A percentile compares a stretch with the other conserved stretches of the same genome.
Evolutionary conservation across 257 asterid species (phyloP).

Genomic region (Nicotiana paniculata): DNA sequence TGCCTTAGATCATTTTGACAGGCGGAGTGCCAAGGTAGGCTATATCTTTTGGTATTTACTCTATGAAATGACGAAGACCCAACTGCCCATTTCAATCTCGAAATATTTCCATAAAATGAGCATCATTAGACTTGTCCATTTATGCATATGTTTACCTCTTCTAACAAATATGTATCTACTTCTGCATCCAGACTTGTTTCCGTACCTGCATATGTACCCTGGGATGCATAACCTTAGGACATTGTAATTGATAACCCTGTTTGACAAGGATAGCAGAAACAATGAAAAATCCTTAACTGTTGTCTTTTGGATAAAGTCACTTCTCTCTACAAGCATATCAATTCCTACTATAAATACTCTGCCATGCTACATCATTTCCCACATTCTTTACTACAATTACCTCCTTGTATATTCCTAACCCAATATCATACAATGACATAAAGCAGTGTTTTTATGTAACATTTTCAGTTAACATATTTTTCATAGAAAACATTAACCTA

Average conservation of each 20-base stretch:
- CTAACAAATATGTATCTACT: neutral
- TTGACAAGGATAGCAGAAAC: neutral
- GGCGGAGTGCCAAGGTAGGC: conserved; percentile 87
- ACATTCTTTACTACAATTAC: neutral
- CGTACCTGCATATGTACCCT: neutral
- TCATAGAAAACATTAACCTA: no score
- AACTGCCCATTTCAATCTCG: neutral
- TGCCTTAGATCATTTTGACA: conserved; percentile 93
- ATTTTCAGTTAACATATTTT: no score
- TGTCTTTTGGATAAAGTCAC: neutral
- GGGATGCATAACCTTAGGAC: neutral
- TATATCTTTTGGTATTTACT: neutral
- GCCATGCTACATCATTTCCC: neutral
- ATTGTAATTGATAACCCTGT: neutral
- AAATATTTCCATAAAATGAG: neutral
- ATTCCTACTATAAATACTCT: neutral
- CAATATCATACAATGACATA: neutral
- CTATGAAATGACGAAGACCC: neutral
- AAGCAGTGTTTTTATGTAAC: no score
- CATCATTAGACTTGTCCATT: neutral
- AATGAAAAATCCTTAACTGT: neutral
- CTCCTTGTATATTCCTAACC: neutral
- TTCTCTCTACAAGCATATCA: neutral
- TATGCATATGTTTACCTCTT: neutral
- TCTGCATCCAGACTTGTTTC: neutral